Percentiles rank a stretch among this genome's conserved stretches.
Evolutionary conservation across 805 yeast species (phyloP).

Genomic region (Millerozyma acaciae): DNA sequence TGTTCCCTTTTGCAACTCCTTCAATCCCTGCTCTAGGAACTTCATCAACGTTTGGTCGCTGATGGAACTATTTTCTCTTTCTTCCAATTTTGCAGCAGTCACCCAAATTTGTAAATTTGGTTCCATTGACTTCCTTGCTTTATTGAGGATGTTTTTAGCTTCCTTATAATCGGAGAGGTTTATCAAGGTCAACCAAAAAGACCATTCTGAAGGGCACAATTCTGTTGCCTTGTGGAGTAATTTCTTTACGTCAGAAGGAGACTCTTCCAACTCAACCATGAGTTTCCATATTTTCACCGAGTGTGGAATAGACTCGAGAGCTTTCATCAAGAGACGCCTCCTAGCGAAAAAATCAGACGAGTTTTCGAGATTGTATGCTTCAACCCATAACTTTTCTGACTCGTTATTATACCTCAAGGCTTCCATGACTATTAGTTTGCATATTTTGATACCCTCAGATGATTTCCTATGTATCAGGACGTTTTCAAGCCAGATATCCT

Average conservation of each 20-base stretch:
- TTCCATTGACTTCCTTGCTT: slow-evolving; percentile 54
- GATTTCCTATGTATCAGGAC: slow-evolving; percentile 55
- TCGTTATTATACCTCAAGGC: slow-evolving; percentile 56
- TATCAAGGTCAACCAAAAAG: slow-evolving; percentile 62
- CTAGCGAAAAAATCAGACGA: slow-evolving; percentile 45
- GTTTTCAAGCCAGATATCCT: slow-evolving; percentile 79
- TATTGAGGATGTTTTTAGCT: slow-evolving; percentile 53
- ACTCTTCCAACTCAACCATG: slow-evolving; percentile 58
- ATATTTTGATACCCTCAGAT: slow-evolving; percentile 33
- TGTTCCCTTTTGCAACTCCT: slow-evolving; percentile 36
- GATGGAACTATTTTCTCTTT: slow-evolving; percentile 42
- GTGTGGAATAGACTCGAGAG: slow-evolving; percentile 60
- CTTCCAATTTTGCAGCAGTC: slow-evolving; percentile 63
- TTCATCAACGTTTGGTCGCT: slow-evolving; percentile 44
- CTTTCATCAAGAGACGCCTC: slow-evolving; percentile 62
- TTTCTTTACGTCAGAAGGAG: slow-evolving; percentile 43
- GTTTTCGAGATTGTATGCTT: slow-evolving; percentile 62
- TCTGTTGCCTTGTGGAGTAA: slow-evolving; percentile 65
- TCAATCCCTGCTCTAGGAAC: slow-evolving; percentile 47
- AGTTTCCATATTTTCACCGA: slow-evolving; percentile 64
- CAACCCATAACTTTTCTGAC: slow-evolving; percentile 67
- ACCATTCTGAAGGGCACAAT: slow-evolving; percentile 59
- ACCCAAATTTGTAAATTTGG: slow-evolving; percentile 60
- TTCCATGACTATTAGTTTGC: slow-evolving; percentile 59
- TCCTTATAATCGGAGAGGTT: slow-evolving; percentile 41